Percentiles rank a stretch among this genome's conserved stretches.
Conservation (phyloP, 73 alveolate species). For the Paramecium octaurelia region DNA sequence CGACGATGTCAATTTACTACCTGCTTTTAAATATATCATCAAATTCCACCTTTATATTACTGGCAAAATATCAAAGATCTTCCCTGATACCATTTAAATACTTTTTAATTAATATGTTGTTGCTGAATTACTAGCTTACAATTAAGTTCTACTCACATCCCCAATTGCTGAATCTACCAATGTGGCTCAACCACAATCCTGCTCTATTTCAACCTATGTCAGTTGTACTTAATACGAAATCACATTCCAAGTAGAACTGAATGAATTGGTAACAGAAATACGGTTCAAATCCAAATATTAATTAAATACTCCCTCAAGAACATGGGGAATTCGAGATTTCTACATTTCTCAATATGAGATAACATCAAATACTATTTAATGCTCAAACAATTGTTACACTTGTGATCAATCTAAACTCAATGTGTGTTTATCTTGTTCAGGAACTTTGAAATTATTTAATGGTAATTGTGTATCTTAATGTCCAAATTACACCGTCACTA, state of each 20-base stretch:
- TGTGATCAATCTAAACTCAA: not conserved
- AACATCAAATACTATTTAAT: not conserved
- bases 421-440: not conserved
- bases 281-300: not conserved
- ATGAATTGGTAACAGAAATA: not conserved
- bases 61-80: not conserved
- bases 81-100: not conserved
- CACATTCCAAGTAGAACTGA: not conserved
- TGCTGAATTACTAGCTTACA: not conserved
- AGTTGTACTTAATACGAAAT: not conserved
- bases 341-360: not conserved
- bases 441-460: not conserved
- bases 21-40: not conserved
- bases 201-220: not conserved
- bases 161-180: not conserved
- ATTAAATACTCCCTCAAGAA: not conserved
- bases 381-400: not conserved
- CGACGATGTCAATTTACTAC: not conserved
- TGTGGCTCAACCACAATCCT: not conserved
- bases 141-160: not conserved
- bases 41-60: not conserved
- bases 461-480: not conserved
- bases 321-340: not conserved
- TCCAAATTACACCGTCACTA: not conserved
- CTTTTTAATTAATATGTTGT: not conserved